Conservation (phyloP, 768 basidiomycete genomes). For the Pulveroboletus frians region DNA sequence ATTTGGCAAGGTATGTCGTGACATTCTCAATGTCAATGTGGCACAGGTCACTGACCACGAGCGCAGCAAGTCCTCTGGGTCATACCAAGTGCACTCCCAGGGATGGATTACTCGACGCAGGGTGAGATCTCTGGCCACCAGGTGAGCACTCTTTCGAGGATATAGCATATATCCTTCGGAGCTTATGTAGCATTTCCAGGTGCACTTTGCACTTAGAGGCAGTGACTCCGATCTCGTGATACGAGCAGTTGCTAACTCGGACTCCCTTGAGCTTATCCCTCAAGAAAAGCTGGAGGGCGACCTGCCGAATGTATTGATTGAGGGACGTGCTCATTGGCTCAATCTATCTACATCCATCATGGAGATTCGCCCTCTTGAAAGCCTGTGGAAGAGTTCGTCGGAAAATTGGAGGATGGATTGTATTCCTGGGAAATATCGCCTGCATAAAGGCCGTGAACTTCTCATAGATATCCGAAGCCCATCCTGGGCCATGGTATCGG, state of each 20-base stretch:
- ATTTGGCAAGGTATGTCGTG: conserved; percentile 32
- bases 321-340: conserved; percentile 26
- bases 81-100: background rate
- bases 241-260: conserved; percentile 5
- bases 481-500: conserved; percentile 20
- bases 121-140: background rate
- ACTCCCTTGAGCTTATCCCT: conserved; percentile 5
- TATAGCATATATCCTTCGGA: background rate
- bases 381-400: conserved; percentile 7
- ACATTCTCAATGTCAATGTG: fast-evolving
- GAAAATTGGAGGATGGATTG: conserved; percentile 21
- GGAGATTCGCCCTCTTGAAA: too few species aligned
- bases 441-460: background rate
- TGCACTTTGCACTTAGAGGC: conserved; percentile 13
- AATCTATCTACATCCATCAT: conserved; percentile 7
- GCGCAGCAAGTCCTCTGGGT: background rate
- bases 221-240: conserved; percentile 6
- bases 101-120: conserved; percentile 3
- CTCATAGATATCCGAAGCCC: conserved; percentile 25
- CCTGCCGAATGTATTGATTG: conserved; percentile 16
- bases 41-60: background rate
- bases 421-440: conserved; percentile 1
- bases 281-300: conserved; percentile 15
- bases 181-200: conserved; percentile 10
- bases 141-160: background rate